Evolutionary conservation across 352 stramenopile genomes (phyloP), one percentile per base, ranked within the genome.

Genomic region (Globisporangium canariense): DNA sequence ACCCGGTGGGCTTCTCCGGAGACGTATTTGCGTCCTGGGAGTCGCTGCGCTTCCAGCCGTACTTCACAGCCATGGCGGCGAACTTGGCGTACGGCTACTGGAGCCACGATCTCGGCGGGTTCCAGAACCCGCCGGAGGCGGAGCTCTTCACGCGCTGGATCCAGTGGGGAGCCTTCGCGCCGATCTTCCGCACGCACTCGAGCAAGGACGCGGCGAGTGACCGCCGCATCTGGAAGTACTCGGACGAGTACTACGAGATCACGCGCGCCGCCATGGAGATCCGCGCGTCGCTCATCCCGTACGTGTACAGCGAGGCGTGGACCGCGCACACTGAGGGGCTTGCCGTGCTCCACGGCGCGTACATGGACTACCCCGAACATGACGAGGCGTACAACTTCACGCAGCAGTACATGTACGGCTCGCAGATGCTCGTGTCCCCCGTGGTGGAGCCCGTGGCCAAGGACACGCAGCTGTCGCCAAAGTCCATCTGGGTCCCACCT

Each of bases 21-120:
- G 78, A 88, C 57, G 70, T 74, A 4, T 68, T 66, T 22, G 55
- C 73, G 20, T 64, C 54, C 7, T 87, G 78, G 78, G 65, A 68
- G 9, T 66, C 64, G 11, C 60, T 86, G 8, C 16, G 58, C 8
- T 85, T 79, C 55, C 77, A 86, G 57, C 76, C 73, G 4, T 77
- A 78, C 43, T 86, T 86, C 56, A 77, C 72, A 14, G n/a, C 66
- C n/a, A 83, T 70, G 55, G 69, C 77, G 1, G 49, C 77, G 20
- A 86, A 86, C 66, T 62, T 86, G 13, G 77, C 60, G n/a, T 86
- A 74, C 58, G 68, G 73, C 1, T 75, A 78, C 47, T 84, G 75
- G 76, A 83, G 73, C 36, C 77, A 86, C 59, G 77, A 86, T 40
- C 58, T 86, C 22, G 75, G 72, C 16, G 76, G 76, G 3, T 78